These are phyloP conservation scores for Monosporascus cannonballus DNA, from an alignment of 2,329 filamentous ascomycete genomes.

Conservation along the genomic window DNA sequence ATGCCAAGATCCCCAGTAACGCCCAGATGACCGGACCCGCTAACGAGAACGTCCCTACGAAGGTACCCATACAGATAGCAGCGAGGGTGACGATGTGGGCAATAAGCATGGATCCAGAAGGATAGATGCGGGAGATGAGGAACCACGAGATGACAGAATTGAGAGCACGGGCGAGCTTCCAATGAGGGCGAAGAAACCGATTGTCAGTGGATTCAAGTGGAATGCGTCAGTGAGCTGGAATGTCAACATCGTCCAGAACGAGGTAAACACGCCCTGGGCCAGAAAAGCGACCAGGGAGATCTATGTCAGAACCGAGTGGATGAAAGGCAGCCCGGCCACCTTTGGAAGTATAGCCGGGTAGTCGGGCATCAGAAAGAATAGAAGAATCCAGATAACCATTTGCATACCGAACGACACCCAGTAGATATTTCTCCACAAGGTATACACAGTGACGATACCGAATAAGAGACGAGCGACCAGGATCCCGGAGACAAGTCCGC, in stretches of 20 bases:
- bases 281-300: conserved; percentile 62
- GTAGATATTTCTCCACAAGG: conserved; percentile 71
- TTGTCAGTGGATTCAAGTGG: conserved; percentile 17
- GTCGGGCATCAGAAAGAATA: conserved; percentile 73
- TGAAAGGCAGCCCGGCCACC: conserved; percentile 57
- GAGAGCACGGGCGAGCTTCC: conserved; percentile 21
- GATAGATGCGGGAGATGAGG: conserved; percentile 18
- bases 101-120: conserved; percentile 18
- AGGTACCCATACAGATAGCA: conserved; percentile 21
- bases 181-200: conserved; percentile 23
- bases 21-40: conserved; percentile 27
- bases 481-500: conserved; percentile 68
- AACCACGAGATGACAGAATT: conserved; percentile 21
- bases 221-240: conserved; percentile 24
- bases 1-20: conserved; percentile 26
- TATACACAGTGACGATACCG: conserved; percentile 68
- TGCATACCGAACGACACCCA: conserved; percentile 71
- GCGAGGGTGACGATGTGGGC: conserved; percentile 13
- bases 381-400: conserved; percentile 55
- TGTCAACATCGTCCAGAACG: conserved; percentile 41
- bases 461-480: conserved; percentile 70
- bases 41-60: conserved; percentile 26
- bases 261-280: conserved; percentile 44
- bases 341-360: conserved; percentile 62
- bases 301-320: conserved; percentile 64